Evolutionary conservation across 139 green algal species (phyloP), one percentile per base, ranked within the genome.

Genomic region (Coelastrella sp.): DNA sequence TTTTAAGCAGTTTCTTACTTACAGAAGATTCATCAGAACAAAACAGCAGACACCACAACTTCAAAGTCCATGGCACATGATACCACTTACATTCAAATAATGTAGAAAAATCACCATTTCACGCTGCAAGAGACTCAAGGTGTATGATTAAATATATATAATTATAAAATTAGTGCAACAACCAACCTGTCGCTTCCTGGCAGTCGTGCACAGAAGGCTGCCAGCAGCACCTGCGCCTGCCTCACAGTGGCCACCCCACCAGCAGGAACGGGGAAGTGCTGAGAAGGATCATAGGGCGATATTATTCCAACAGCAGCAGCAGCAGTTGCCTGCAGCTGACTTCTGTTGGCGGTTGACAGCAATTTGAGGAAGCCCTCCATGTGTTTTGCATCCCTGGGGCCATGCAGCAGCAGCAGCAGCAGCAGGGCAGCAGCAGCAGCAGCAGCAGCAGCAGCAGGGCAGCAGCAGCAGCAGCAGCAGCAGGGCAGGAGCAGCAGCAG

Each of bases 181-280:
- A 35, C 65, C 7, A 20, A 88, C 84, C 84, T 88, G 49, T 82
- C 56, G 14, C 12, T 70, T 15, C 84, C 84, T 24, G 84, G 84
- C 56, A 89, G 72, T 57, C 57, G 68, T 0, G 84, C 84, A 57
- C 84, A 89, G 84, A 68, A 89, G 11, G 66, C 84, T 0, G 70
- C 84, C 84, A 89, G 72, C 70, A 89, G n/a, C 11, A 61, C n/a
- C 25, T 89, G 84, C 4, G 84, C 84, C 68, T 82, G 84, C 70
- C 84, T 73, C 84, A 89, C 27, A 15, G 84, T 89, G 8, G 70
- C 84, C 57, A 27, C 49, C 15, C 27, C 84, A 24, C 84, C 84
- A 24, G 25, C 0, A 4, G 25, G 7, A 8, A 76, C 68, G 1
- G 19, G 68, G 35, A 24, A 70, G 5, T 70, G 68, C 17, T 27